Base-by-base conservation (phyloP, 306 rosid genomes). In the Phaseolus lunatus region DNA sequence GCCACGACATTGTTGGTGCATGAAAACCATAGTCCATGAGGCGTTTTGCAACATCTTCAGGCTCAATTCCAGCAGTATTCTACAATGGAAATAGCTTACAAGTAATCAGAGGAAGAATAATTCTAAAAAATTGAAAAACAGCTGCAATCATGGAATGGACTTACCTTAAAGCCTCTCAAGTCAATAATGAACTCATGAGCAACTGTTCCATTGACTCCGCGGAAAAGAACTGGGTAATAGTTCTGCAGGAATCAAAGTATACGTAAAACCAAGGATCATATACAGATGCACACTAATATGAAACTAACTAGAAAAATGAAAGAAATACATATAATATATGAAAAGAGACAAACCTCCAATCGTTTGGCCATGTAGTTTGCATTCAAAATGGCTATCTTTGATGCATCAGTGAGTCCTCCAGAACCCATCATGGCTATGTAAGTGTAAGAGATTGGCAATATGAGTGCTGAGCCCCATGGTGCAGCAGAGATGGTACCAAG, bases 1-100 rank as follows among this genome's bases (percentile, higher is more conserved):
- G 99, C 99, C 99, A 96, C 66, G 99, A 96, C 99, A 96, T 96
- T 43, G 99, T 96, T 70, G 99, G 99, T 85, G 78, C 99, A 72
- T 96, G 99, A 29, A 96, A 96, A 22, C 98, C 98, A 2, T 96
- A 96, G 90, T 93, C 99, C 87, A 96, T 96, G 45, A 96, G 92
- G 86, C 99, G 98, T 83, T 96, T 96, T 37, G 99, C 99, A 24
- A 96, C 84, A 72, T 96, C 98, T 82, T 96, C 99, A 19, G 98
- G 93, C 74, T 96, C 98, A 47, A 96, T 85, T 7, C 97, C 98
- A 83, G 99, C 98, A 59, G 97, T 92, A 23, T 79, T 77, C 97
- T 96, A 82, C 78, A 50, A 75, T 27, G 58, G 73, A 50, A 84
- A 74, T 52, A 56, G 47, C 50, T 79, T 72, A 78, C 9, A 73